Base-by-base conservation (phyloP, 306 rosid species). In the Vigna trinervia region DNA sequence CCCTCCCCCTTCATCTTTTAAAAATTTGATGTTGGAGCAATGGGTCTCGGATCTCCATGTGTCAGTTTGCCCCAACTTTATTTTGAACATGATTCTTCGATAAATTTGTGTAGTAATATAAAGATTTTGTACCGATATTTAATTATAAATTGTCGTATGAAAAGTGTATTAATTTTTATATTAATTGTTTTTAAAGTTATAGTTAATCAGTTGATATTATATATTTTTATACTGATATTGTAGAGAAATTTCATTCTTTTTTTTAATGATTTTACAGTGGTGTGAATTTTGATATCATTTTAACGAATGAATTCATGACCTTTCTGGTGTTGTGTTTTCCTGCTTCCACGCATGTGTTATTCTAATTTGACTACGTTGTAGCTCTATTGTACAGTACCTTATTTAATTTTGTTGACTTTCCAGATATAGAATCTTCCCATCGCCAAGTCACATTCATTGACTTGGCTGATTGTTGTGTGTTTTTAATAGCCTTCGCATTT, bases 401-500 rank as follows among this genome's bases (percentile, higher is more conserved):
- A 62, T 64, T 64, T 10, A 7, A 8, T 34, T 41, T 15, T 19
- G 5, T 65, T 65, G 52, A 19, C 51, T 67, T 23, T 45, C 7
- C 19, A 20, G 38, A 0, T 10, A 36, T 11, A 41, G 71, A 66
- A 41, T 63, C 39, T 63, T 38, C 50, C 15, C 0, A 4, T 17
- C 8, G 28, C 39, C 20, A 38, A 34, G 69, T 32, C 70, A 64
- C 70, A 17, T 66, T 66, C 71, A 19, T 66, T 65, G 53, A 66
- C 71, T 43, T 4, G 17, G 22, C 28, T n/a, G n/a, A 17, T 9
- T 41, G 0, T 41, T 41, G 53, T 5, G 34, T 66, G 36, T 43
- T 66, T 65, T 26, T 66, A 0, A 20, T 20, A 43, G 23, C 13
- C 5, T 12, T 39, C 20, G 54, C 20, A 41, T 41, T 66, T 12